Percentiles rank a stretch among this genome's conserved stretches.
Conservation (phyloP, 108 stramenopile genomes). For the Ochromonas danica region DNA sequence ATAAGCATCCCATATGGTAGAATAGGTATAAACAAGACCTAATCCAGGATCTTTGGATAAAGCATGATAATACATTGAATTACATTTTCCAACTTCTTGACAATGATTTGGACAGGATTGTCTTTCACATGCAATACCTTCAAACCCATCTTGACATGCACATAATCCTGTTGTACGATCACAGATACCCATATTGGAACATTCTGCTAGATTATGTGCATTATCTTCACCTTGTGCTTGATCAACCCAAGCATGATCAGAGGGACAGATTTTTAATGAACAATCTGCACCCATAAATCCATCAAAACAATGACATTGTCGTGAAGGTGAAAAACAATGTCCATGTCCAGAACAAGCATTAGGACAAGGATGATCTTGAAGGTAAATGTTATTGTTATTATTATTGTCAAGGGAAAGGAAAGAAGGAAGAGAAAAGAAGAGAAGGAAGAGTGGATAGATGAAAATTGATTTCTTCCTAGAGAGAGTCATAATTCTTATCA, state of each 20-base stretch:
- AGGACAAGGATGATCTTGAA: not conserved
- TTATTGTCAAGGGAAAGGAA: no score
- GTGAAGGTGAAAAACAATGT: not conserved
- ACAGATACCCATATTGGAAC: constrained; percentile 42
- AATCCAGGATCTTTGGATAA: constrained; percentile 58
- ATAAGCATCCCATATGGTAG: constrained; percentile 64
- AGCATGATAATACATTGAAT: constrained; percentile 63
- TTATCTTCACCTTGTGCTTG: constrained; percentile 38
- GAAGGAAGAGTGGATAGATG: no score
- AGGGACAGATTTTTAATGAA: constrained; percentile 39
- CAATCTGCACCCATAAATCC: constrained; percentile 52
- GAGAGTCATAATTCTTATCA: no score
- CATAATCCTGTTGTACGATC: constrained; percentile 41
- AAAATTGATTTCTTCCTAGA: no score
- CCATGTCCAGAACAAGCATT: not conserved
- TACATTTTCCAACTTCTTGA: constrained; percentile 59
- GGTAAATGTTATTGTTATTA: no score
- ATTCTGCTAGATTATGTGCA: constrained; percentile 38
- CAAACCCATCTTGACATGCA: constrained; percentile 51
- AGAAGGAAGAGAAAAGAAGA: no score
- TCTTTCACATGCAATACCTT: constrained; percentile 54
- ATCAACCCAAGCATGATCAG: constrained; percentile 42
- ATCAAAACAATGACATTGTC: constrained; percentile 14
- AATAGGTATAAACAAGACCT: constrained; percentile 51
- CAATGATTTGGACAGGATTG: constrained; percentile 49